Evolutionary conservation across 2,329 filamentous ascomycete species (phyloP), one percentile per base, ranked within the genome.

Genomic region (Furcasterigmium sp.): DNA sequence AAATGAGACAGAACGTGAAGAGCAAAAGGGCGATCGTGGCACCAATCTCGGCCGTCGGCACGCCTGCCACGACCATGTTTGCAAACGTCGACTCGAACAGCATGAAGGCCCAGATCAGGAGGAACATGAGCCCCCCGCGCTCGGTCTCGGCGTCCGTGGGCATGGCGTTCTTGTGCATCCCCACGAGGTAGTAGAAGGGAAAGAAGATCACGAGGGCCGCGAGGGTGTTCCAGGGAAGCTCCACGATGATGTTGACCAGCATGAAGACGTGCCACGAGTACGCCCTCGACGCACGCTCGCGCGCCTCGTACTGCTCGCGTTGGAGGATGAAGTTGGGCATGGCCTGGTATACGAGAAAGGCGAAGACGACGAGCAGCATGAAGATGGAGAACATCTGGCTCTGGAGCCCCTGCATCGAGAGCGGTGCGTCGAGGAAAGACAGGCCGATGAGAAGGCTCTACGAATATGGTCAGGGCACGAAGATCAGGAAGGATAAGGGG

Each of bases 211-310:
- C 58, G n/a, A 82, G 62, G 9, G 74, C 73, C 59, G 76, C 71
- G 36, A 85, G 58, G 1, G 77, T 73, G 53, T 84, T 80, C 73
- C 80, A 87, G 0, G 82, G 80, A 1, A 87, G 62, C 59, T 88
- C 84, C 43, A 84, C 80, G 14, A 82, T 50, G 44, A 87, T 78
- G 56, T 83, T 81, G 48, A 75, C 70, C 28, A 84, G 62, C 60
- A 85, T 76, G 58, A 85, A 85, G 2, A 78, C 76, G 43, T 75
- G 70, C 82, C 82, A 85, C 19, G 73, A 76, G 62, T 85, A 85
- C 0, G 78, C 72, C 56, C 80, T 80, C 19, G 76, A 78, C 1
- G 81, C 78, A 3, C 81, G 72, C 58, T 85, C 82, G 29, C 80
- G 78, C 11, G 78, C 78, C 60, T 85, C 82, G 58, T 84, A 85